Evolutionary conservation across 1,284 basidiomycete genomes (phyloP).

Genomic region (Peniophora sp.): DNA sequence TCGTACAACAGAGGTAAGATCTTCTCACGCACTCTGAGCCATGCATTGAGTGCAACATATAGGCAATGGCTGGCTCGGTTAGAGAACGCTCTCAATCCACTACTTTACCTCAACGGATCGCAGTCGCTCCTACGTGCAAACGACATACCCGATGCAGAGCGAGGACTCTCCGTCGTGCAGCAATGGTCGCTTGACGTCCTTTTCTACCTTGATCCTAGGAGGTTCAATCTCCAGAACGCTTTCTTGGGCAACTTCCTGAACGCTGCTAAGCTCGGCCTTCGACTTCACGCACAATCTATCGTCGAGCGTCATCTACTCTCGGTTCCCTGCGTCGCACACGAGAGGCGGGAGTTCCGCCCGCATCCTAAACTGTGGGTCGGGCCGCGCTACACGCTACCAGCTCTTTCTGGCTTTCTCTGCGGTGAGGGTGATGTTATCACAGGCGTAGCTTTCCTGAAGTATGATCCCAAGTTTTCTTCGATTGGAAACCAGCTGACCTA

Average conservation of each 20-base stretch:
- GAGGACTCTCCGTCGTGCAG: conserved; percentile 5
- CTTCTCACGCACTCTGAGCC: not conserved
- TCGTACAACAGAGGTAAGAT: conserved; percentile 4
- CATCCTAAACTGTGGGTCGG: not conserved
- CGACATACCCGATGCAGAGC: conserved; percentile 4
- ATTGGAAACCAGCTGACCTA: not conserved
- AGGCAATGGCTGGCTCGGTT: conserved; percentile 3
- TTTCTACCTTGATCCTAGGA: conserved; percentile 7
- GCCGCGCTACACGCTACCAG: not conserved
- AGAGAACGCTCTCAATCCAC: conserved; percentile 9
- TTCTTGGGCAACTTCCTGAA: conserved; percentile 7
- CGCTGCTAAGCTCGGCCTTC: conserved; percentile 2
- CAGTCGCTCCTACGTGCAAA: conserved; percentile 1
- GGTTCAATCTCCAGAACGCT: not conserved
- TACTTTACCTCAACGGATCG: conserved; percentile 4
- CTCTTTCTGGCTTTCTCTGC: conserved; percentile 5
- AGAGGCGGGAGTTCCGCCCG: conserved; percentile 2
- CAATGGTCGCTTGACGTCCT: conserved; percentile 9
- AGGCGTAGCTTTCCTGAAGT: conserved; percentile 5
- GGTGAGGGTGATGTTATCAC: conserved; percentile 3
- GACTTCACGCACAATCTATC: not conserved
- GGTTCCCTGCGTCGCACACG: not conserved
- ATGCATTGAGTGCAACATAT: not conserved
- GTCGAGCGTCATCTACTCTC: not conserved
- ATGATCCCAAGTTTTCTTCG: not conserved